phyloP scores from a whole-genome alignment of 257 asterid genomes.

The Solanum raphanifolium region DNA sequence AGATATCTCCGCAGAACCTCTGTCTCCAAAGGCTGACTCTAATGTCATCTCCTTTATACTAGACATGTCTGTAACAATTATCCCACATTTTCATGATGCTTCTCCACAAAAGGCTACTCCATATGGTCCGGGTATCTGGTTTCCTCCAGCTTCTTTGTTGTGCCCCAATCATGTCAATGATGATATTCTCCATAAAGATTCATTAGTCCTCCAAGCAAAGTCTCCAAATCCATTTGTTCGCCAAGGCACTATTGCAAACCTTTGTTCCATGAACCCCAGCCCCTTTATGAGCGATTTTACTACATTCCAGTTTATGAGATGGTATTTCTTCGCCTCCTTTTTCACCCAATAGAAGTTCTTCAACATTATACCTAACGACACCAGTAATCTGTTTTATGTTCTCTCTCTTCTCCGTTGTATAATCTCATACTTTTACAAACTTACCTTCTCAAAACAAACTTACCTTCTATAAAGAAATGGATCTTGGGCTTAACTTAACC shows the following conservation, averaged over 20 bases:
- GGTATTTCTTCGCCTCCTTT: background rate
- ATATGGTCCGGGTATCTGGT: background rate
- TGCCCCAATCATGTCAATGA: background rate
- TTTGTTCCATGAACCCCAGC: background rate
- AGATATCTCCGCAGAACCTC: background rate
- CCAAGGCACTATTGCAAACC: background rate
- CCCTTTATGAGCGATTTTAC: background rate
- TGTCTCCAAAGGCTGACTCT: background rate
- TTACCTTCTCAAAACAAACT: background rate
- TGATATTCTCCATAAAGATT: background rate
- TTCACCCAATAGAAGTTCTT: background rate
- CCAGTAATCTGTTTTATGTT: background rate
- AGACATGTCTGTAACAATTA: background rate
- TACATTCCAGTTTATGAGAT: background rate
- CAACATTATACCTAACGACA: background rate
- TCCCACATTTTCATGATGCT: background rate
- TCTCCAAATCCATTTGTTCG: background rate
- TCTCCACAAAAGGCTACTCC: background rate
- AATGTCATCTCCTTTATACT: background rate
- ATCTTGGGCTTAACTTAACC: background rate
- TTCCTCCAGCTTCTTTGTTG: background rate
- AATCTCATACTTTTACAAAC: background rate
- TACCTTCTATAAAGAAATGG: background rate
- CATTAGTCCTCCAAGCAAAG: background rate
- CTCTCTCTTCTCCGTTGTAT: background rate